These are phyloP conservation scores for Pugionium dolabratum DNA, from an alignment of 345 rosid species.

Conservation along the genomic window DNA sequence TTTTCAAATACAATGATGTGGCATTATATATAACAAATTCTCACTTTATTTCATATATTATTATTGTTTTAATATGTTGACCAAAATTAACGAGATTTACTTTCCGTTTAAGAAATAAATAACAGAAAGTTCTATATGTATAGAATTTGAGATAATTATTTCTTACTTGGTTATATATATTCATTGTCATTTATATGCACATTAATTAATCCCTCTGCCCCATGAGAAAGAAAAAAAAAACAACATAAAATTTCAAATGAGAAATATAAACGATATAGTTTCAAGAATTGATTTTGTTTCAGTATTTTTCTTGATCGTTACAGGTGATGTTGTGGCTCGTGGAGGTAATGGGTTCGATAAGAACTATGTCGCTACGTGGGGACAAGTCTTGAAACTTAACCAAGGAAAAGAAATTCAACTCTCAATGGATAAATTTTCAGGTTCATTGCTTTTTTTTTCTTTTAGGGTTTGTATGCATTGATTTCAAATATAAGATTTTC, in stretches of 20 bases:
- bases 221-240: no score
- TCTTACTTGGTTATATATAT: not conserved
- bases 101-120: no score
- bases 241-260: conserved; percentile 10
- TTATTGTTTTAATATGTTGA: not conserved
- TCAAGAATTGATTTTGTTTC: not conserved
- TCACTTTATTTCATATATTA: no score
- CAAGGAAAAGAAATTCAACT: conserved; percentile 36
- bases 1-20: no score
- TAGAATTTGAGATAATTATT: not conserved
- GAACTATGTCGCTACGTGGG: conserved; percentile 28
- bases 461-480: no score
- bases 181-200: not conserved
- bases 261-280: not conserved
- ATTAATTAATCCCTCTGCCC: not conserved
- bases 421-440: conserved; percentile 27
- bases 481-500: no score
- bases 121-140: not conserved
- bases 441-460: conserved; percentile 8
- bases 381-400: conserved; percentile 25
- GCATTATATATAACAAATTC: no score
- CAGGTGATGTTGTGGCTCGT: not conserved
- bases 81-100: not conserved
- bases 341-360: conserved; percentile 18
- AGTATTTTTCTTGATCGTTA: conserved; percentile 8